Evolutionary conservation across 441 rosid species (phyloP), one percentile per base, ranked within the genome.

Genomic region (Pelargonium cotyledonis): DNA sequence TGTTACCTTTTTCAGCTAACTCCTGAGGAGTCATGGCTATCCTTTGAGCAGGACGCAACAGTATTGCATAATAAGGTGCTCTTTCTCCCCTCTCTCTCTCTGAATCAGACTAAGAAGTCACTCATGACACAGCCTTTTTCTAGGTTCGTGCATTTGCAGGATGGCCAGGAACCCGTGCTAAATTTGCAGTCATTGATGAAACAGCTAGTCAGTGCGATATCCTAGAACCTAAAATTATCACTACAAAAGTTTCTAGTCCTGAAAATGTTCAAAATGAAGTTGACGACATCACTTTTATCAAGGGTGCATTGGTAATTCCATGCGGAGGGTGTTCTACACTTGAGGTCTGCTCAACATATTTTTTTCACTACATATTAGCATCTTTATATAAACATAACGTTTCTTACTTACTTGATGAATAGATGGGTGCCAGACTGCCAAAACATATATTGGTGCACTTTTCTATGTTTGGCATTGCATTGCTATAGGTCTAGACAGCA

Each of bases 121-220:
- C 69, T 51, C 16, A 51, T 51, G 19, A 66, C 73, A 73, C 86
- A 79, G 68, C 77, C 60, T 58, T 72, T 80, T 51, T 51, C 69
- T 78, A 94, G 97, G 95, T 94, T 78, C 97, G 97, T 78, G 98
- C 97, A 68, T 83, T 94, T 65, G 89, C 98, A 86, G 98, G 97
- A 43, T 94, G 98, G 97, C 98, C 97, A 3, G 97, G 98, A 74
- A 94, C 98, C 23, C 82, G 97, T 69, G 89, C 94, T 16, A 91
- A 86, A 79, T 77, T 89, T 76, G 69, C 65, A 8, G 70, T 84
- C 63, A 65, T 80, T 47, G 90, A 82, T 46, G 70, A 76, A 62
- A 81, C 67, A 62, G 81, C 67, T 73, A 72, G 76, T 75, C 72
- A 65, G 65, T 68, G 70, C 21, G 81, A 77, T 49, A 70, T 74